A percentile compares a stretch with the other conserved stretches of the same genome.
Conservation (phyloP, 257 asterid species). For the Cinchona pubescens region DNA sequence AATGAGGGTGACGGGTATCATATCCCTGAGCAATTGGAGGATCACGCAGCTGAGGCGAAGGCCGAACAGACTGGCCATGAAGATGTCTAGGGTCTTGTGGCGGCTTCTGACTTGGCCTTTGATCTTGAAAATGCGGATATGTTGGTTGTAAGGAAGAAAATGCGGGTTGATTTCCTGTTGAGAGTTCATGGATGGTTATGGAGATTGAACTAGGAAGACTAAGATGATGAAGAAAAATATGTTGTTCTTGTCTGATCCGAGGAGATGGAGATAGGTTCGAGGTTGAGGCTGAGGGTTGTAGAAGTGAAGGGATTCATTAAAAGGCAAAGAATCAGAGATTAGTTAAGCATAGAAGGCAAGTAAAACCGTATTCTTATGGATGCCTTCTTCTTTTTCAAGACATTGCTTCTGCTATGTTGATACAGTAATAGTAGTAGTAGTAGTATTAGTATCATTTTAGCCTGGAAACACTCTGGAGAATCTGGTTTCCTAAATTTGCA, state of each 20-base stretch:
- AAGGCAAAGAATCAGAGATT: constrained; percentile 35
- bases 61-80: background rate
- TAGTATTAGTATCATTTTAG: background rate
- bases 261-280: background rate
- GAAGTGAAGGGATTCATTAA: constrained; percentile 10
- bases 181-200: constrained; percentile 16
- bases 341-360: constrained; percentile 45
- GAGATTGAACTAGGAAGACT: constrained; percentile 10
- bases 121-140: constrained; percentile 15
- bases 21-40: background rate
- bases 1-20: constrained; percentile 1
- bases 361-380: constrained; percentile 17
- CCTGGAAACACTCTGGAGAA: background rate
- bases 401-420: background rate
- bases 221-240: constrained; percentile 1
- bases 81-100: background rate
- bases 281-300: constrained; percentile 3
- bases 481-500: background rate
- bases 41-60: background rate
- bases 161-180: constrained; percentile 41
- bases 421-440: background rate
- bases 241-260: background rate
- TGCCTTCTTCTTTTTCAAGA: constrained; percentile 22
- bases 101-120: constrained; percentile 8
- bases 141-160: constrained; percentile 30